Conservation (phyloP, 2,329 filamentous ascomycete genomes). For the Penicillium sp. region DNA sequence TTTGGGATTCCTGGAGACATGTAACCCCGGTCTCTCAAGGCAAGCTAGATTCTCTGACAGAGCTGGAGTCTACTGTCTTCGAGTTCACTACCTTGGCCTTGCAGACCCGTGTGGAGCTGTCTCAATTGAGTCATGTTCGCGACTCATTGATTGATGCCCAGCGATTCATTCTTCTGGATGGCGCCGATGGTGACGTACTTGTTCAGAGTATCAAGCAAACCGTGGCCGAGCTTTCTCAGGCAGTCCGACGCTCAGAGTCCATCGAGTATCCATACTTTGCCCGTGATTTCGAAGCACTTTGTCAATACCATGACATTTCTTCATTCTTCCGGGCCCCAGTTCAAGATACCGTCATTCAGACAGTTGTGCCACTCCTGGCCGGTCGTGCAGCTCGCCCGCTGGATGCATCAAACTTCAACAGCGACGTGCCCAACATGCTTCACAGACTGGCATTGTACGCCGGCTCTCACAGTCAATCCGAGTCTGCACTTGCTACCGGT, state of each 20-base stretch:
- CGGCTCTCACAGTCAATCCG: conserved; percentile 31
- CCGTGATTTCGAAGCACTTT: conserved; percentile 50
- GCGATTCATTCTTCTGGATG: conserved; percentile 36
- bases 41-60: conserved; percentile 37
- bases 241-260: conserved; percentile 32
- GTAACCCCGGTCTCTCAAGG: conserved; percentile 44
- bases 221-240: conserved; percentile 38
- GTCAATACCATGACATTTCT: conserved; percentile 47
- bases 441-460: conserved; percentile 40
- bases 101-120: conserved; percentile 38
- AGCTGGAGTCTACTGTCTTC: conserved; percentile 39
- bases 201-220: conserved; percentile 41
- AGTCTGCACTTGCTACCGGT: conserved; percentile 49
- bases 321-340: conserved; percentile 15
- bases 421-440: conserved; percentile 36
- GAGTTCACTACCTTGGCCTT: conserved; percentile 41
- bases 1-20: conserved; percentile 76
- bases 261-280: conserved; percentile 46
- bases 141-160: conserved; percentile 44
- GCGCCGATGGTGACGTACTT: conserved; percentile 39
- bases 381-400: conserved; percentile 38
- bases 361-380: conserved; percentile 40
- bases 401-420: conserved; percentile 36
- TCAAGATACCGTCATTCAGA: conserved; percentile 25
- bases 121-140: conserved; percentile 38